phyloP scores from a whole-genome alignment of 441 rosid species.

The Lepidium campestre region DNA sequence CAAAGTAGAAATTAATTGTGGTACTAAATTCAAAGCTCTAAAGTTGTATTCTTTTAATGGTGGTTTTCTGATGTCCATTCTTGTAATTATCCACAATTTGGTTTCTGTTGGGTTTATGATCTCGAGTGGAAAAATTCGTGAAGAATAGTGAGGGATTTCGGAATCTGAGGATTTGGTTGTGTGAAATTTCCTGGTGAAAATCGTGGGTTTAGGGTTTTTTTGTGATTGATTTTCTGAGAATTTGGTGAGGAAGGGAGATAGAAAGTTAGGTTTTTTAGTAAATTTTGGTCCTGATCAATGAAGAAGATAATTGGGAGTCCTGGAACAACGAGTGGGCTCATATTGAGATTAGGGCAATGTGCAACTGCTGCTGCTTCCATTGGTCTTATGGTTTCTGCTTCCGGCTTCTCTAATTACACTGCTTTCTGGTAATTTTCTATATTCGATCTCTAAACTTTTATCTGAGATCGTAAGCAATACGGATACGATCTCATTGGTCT shows the following conservation, averaged over 20 bases:
- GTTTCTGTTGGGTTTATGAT: not conserved
- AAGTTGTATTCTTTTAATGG: not conserved
- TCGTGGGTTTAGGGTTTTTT: not conserved
- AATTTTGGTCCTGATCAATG: not conserved
- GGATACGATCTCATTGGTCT: not conserved
- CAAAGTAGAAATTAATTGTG: not conserved
- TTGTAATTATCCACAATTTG: not conserved
- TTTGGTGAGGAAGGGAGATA: not conserved
- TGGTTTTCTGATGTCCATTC: conserved; percentile 2
- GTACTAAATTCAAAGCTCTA: not conserved
- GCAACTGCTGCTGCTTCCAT: conserved; percentile 29
- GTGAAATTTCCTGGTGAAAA: not conserved
- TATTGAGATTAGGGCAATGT: conserved; percentile 30
- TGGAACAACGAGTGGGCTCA: conserved; percentile 26
- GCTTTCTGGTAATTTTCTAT: conserved; percentile 26
- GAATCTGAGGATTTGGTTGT: conserved; percentile 1
- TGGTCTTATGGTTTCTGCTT: conserved; percentile 28
- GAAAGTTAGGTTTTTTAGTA: not conserved
- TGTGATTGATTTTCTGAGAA: not conserved
- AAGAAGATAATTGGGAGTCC: conserved; percentile 30
- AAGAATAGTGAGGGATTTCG: not conserved
- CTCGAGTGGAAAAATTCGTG: not conserved
- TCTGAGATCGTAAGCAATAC: not conserved
- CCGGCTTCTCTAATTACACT: conserved; percentile 28
- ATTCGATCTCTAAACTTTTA: not conserved